These are phyloP conservation scores for Fraxinus velutina DNA, from an alignment of 305 asterid genomes.

Conservation along the genomic window DNA sequence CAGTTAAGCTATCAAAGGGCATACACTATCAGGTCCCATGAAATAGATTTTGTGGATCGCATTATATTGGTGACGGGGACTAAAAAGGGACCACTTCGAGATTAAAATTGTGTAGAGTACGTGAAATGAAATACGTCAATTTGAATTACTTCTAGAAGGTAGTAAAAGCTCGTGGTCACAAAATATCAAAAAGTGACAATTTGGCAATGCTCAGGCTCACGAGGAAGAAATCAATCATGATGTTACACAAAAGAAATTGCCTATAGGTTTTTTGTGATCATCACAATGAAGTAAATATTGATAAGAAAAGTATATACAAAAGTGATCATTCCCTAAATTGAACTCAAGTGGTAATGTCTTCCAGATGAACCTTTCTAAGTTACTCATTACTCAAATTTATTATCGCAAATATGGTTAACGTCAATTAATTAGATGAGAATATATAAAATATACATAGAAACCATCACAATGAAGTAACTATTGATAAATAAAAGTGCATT, in stretches of 20 bases:
- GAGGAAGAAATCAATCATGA: background rate
- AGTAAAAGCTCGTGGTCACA: background rate
- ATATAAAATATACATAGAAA: background rate
- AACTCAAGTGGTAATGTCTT: background rate
- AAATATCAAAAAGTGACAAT: background rate
- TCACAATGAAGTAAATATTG: background rate
- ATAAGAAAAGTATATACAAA: background rate
- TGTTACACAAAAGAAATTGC: background rate
- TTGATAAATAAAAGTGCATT: background rate
- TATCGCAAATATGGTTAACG: background rate
- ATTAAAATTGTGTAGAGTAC: background rate
- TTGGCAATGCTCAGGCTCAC: background rate
- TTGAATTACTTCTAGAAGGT: background rate
- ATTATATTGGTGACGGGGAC: background rate
- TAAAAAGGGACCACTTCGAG: background rate
- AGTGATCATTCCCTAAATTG: background rate
- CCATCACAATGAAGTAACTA: background rate
- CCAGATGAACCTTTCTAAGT: background rate
- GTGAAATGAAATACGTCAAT: background rate
- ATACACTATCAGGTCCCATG: background rate
- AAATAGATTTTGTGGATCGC: background rate
- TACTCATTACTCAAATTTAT: background rate
- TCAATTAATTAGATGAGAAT: background rate
- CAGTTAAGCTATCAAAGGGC: background rate
- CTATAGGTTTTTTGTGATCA: background rate